Evolutionary conservation across 2,329 filamentous ascomycete genomes (phyloP), one percentile per base, ranked within the genome.

Genomic region (Xenoacremonium recifei): DNA sequence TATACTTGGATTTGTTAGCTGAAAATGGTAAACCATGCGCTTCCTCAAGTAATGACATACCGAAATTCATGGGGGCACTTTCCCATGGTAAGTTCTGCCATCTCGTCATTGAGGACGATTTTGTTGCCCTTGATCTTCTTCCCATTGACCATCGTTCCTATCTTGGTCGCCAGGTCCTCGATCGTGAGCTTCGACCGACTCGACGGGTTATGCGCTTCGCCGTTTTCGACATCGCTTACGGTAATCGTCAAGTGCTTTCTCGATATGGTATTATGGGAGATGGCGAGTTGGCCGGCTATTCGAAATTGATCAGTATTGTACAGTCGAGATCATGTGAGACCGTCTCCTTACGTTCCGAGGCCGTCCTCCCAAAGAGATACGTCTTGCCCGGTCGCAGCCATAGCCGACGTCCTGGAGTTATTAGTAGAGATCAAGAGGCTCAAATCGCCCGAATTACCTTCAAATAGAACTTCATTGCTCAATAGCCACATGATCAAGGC

Each of bases 301-400:
- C n/a, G 16, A 9, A 3, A 6, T 16, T 4, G 4, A 18, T 57
- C 25, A 57, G 45, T 16, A 30, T 19, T 1, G 18, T 4, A 2
- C 5, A 13, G 3, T 21, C n/a, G 3, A 1, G 5, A 15, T 16
- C 4, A 4, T 6, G n/a, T n/a, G n/a, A n/a, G n/a, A n/a, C n/a
- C n/a, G n/a, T n/a, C 4, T 10, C 51, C 74, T 54, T 73, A 80
- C 82, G 73, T 57, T 86, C 82, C 42, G 77, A 76, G 47, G 77
- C 77, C 27, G 87, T 90, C 50, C 92, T 82, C 42, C 92, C 92
- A 61, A 96, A 88, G 16, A 96, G 76, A 63, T 93, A 92, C 55
- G 80, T 82, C 62, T 89, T 89, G 37, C 90, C 91, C 2, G 91
- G 91, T 44, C 85, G 82, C 47, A 96, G 75, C 91, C 91, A 96